Base-by-base conservation (phyloP, 805 yeast species). In the Pichia californica region DNA sequence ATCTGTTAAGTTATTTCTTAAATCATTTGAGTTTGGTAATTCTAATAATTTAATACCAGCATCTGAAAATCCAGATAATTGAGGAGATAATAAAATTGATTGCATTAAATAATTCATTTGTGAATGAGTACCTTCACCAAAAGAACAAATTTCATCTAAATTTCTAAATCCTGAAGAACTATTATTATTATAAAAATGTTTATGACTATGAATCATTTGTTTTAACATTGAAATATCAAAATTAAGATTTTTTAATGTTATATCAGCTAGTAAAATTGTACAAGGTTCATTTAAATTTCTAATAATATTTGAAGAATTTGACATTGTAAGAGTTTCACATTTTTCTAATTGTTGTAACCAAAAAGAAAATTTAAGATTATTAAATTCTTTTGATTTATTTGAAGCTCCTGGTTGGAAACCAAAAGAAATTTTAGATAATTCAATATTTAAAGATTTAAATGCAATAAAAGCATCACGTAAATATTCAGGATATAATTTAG, bases 71-170 rank as follows among this genome's bases (percentile, higher is more conserved):
- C 85, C 86, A 1, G 82, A 70, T 7, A 80, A 64, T 3, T 66
- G 61, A 2, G 79, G 78, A 4, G 83, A 74, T n/a, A 81, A 57
- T 31, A 81, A 52, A 14, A 78, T 62, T 5, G 78, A 77, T 52
- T 81, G 87, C 8, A 78, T 68, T 14, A 81, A 62, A 52, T 87
- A 86, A 53, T 80, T 80, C 53, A 83, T 63, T 58, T 84, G 93
- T 1, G 94, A 82, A 52, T 73, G 73, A 0, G 83, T 76, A 1
- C 91, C 93, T 61, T 87, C 95, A 1, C 95, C 95, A 54, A 74
- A 81, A 1, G 86, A 73, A 40, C 88, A 83, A 48, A 87, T 69
- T 33, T 74, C 76, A 34, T 81, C 80, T 2, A 74, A 55, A 7
- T 67, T 65, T 21, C 48, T 41, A 33, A 62, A 63, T 5, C 66